These are phyloP conservation scores for Cryptosporidium ubiquitum DNA, from an alignment of 169 alveolate genomes.

Conservation along the genomic window DNA sequence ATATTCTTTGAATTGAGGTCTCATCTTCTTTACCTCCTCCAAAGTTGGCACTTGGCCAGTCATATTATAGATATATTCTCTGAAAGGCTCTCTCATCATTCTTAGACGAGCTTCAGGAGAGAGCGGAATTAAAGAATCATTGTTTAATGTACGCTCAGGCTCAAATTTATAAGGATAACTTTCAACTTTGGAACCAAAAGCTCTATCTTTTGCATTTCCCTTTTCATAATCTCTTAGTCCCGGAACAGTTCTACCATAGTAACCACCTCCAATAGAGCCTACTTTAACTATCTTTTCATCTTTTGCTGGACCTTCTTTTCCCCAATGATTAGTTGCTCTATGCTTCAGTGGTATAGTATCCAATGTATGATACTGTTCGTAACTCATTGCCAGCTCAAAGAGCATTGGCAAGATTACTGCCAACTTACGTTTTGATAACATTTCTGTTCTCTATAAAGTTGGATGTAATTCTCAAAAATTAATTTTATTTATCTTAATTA, in stretches of 20 bases:
- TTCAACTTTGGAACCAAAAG: conserved; percentile 21
- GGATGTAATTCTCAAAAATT: conserved; percentile 3
- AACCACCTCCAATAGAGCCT: conserved; percentile 57
- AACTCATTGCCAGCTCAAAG: conserved; percentile 36
- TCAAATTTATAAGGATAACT: conserved; percentile 18
- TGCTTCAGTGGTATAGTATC: background rate
- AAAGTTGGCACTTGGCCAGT: conserved; percentile 61
- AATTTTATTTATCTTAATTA: background rate
- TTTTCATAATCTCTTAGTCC: conserved; percentile 26
- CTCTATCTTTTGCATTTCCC: conserved; percentile 37
- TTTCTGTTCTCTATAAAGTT: conserved; percentile 19
- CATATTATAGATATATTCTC: conserved; percentile 5
- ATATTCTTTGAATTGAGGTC: background rate
- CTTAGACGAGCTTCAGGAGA: conserved; percentile 35
- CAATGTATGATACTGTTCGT: background rate
- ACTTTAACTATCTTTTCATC: background rate
- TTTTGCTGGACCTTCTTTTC: background rate
- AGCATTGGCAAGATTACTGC: conserved; percentile 41
- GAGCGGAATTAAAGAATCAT: conserved; percentile 10
- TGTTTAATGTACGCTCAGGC: background rate
- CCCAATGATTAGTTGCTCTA: conserved; percentile 35
- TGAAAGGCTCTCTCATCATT: conserved; percentile 36
- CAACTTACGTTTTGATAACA: conserved; percentile 52
- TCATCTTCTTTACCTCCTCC: conserved; percentile 8
- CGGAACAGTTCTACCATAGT: conserved; percentile 24